Percentiles rank a stretch among this genome's conserved stretches.
Evolutionary conservation across 2,329 filamentous ascomycete species (phyloP).

Genomic region (Phyllosticta citrichinensis): DNA sequence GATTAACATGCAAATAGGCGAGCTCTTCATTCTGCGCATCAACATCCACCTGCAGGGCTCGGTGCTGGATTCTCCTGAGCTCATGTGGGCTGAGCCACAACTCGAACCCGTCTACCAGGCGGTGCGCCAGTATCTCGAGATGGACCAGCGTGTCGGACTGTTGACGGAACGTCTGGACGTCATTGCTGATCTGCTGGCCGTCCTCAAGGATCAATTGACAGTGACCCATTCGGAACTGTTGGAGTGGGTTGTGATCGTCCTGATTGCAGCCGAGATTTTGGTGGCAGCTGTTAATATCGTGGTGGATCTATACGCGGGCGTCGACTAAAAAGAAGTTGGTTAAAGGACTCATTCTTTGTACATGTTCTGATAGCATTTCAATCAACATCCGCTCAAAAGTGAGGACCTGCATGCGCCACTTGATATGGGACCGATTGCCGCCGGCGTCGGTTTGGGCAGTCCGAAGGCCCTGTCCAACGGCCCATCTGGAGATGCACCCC

Average conservation of each 20-base stretch:
- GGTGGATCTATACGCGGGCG: conserved; percentile 75
- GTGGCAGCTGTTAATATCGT: conserved; percentile 91
- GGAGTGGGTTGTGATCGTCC: conserved; percentile 66
- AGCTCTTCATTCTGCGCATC: conserved; percentile 94
- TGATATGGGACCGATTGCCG: not conserved
- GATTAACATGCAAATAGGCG: conserved; percentile 99
- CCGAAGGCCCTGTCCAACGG: not conserved
- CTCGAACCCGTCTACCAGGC: conserved; percentile 94
- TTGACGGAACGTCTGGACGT: conserved; percentile 86
- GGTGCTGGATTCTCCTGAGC: conserved; percentile 89
- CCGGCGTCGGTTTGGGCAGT: not conserved
- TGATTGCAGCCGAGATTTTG: conserved; percentile 91
- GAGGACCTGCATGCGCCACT: not conserved
- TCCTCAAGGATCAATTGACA: conserved; percentile 89
- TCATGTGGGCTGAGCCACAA: conserved; percentile 98
- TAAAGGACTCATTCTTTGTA: not conserved
- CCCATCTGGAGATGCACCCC: not conserved
- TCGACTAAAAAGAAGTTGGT: conserved; percentile 34
- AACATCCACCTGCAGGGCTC: conserved; percentile 97
- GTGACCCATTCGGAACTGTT: conserved; percentile 53
- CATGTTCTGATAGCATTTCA: conserved; percentile 3
- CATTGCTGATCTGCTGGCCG: conserved; percentile 83
- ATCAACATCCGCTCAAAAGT: not conserved
- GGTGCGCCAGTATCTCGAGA: conserved; percentile 89
- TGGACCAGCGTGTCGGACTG: conserved; percentile 87